phyloP scores from a whole-genome alignment of 139 green algal genomes.

The Diplosphaera chodatii region DNA sequence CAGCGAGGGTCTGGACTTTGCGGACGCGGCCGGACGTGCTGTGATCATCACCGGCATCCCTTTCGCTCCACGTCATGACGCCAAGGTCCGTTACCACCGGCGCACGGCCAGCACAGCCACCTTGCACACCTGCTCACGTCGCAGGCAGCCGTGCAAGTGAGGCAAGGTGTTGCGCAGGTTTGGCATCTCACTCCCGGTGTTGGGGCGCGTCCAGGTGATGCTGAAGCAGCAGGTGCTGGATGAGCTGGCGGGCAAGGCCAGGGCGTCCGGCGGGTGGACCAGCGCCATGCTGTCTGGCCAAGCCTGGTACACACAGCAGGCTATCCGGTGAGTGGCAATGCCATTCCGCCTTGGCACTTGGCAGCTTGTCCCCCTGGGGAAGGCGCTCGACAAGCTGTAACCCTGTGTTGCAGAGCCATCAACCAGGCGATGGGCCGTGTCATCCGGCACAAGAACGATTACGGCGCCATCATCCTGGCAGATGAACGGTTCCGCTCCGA shows the following conservation, averaged over 20 bases:
- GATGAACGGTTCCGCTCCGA: conserved; percentile 68
- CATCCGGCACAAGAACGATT: conserved; percentile 91
- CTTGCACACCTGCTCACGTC: too few relatives aligned
- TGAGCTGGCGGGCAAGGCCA: conserved; percentile 29
- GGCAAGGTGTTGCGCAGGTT: too few relatives aligned
- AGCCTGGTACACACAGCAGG: conserved; percentile 75
- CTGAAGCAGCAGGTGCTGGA: conserved; percentile 83
- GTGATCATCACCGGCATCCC: conserved; percentile 96
- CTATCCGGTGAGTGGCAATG: conserved; percentile 9
- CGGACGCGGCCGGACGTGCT: conserved; percentile 73
- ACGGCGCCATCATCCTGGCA: conserved; percentile 80
- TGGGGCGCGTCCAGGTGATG: conserved; percentile 33
- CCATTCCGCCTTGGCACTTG: too few relatives aligned
- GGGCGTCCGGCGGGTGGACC: not conserved
- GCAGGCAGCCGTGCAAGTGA: too few relatives aligned
- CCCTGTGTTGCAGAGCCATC: conserved; percentile 53
- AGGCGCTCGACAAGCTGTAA: too few relatives aligned
- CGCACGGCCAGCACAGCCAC: not conserved
- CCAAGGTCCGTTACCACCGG: conserved; percentile 30
- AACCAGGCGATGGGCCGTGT: conserved; percentile 96
- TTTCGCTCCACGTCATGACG: conserved; percentile 64
- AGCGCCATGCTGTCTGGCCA: conserved; percentile 43
- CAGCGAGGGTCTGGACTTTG: conserved; percentile 96
- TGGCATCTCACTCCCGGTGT: not conserved
- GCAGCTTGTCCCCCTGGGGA: too few relatives aligned